Evolutionary conservation across 352 stramenopile species (phyloP).

Genomic region (Phytophthora pisi): DNA sequence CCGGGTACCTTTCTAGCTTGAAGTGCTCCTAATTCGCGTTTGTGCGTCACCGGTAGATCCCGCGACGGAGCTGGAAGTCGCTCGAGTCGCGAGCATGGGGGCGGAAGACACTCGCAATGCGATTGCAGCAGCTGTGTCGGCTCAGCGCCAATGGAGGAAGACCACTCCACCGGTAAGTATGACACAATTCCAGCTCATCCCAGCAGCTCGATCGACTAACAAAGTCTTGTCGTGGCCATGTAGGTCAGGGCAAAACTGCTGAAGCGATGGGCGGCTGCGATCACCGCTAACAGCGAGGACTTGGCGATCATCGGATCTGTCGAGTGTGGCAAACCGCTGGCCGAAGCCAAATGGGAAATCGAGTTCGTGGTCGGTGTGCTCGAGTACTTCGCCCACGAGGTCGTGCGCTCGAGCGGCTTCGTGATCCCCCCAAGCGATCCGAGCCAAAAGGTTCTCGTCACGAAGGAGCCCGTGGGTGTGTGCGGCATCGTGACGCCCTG

Average conservation of each 20-base stretch:
- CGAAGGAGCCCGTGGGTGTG: slow-evolving; percentile 94
- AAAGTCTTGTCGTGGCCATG: not conserved
- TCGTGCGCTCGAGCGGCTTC: slow-evolving; percentile 82
- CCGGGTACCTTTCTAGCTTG: not conserved
- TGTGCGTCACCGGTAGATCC: slow-evolving; percentile 45
- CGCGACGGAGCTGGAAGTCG: slow-evolving; percentile 71
- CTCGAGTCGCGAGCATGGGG: slow-evolving; percentile 63
- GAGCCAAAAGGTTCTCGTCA: slow-evolving; percentile 67
- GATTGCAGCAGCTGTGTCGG: slow-evolving; percentile 63
- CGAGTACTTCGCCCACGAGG: slow-evolving; percentile 96
- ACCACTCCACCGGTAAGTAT: slow-evolving; percentile 56
- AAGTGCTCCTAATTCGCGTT: not conserved
- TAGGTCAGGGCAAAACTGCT: slow-evolving; percentile 60
- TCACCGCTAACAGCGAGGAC: slow-evolving; percentile 69
- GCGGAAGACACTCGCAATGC: slow-evolving; percentile 63
- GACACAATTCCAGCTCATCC: not conserved
- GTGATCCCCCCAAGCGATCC: slow-evolving; percentile 62
- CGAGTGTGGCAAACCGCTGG: slow-evolving; percentile 96
- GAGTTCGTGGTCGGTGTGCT: slow-evolving; percentile 93
- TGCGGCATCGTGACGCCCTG: slow-evolving; percentile 95
- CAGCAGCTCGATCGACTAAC: not conserved
- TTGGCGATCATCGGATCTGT: slow-evolving; percentile 92
- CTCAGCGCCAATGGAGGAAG: slow-evolving; percentile 70
- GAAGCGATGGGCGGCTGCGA: slow-evolving; percentile 71
- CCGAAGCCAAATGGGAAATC: slow-evolving; percentile 94